Evolutionary conservation across 805 yeast species (phyloP).

Genomic region (Danielia oregonensis): DNA sequence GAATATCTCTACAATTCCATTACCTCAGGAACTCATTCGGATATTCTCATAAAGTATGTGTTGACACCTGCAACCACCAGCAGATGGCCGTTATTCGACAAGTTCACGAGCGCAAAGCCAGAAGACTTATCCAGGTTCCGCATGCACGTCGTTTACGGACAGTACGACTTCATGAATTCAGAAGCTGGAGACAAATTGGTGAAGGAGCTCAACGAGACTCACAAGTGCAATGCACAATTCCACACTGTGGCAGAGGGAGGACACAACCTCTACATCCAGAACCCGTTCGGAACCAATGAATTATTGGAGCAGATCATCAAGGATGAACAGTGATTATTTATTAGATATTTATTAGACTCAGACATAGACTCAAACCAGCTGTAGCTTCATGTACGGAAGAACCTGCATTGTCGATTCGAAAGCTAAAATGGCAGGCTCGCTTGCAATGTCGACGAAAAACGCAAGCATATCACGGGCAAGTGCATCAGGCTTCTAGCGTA

Average conservation of each 20-base stretch:
- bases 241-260: slow-evolving; percentile 34
- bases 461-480: too few relatives aligned
- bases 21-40: slow-evolving; percentile 36
- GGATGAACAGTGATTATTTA: background rate
- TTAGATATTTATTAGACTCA: slow-evolving; percentile 2
- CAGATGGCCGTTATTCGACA: slow-evolving; percentile 62
- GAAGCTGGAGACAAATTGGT: slow-evolving; percentile 45
- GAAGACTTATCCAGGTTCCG: slow-evolving; percentile 27
- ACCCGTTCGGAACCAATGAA: slow-evolving; percentile 40
- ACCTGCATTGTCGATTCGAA: too few relatives aligned
- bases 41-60: slow-evolving; percentile 43
- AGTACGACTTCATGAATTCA: slow-evolving; percentile 70
- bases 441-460: too few relatives aligned
- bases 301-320: slow-evolving; percentile 15
- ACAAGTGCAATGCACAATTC: slow-evolving; percentile 6
- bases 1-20: slow-evolving; percentile 42
- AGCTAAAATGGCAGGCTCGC: too few relatives aligned
- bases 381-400: too few relatives aligned
- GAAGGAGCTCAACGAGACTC: slow-evolving; percentile 15
- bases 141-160: slow-evolving; percentile 58
- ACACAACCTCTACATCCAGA: slow-evolving; percentile 42
- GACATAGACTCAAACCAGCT: too few relatives aligned
- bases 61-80: slow-evolving; percentile 60
- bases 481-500: too few relatives aligned
- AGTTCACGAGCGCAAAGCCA: slow-evolving; percentile 25